These are phyloP conservation scores for Penicillium tannophilum DNA, from an alignment of 495 filamentous ascomycete genomes.

Conservation along the genomic window DNA sequence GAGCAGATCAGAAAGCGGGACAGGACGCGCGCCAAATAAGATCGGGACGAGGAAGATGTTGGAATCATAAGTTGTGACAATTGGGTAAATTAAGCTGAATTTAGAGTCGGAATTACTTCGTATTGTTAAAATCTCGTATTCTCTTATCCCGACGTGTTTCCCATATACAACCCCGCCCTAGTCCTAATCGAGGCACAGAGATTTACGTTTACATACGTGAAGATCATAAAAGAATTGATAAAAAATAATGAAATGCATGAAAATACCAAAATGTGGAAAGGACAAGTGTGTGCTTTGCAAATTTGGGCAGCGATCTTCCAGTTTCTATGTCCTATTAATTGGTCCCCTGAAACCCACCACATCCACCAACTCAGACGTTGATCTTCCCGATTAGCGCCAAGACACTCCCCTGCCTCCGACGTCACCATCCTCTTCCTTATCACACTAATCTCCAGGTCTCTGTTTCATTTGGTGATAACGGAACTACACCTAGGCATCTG, in stretches of 20 bases:
- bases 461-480: not conserved
- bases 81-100: too few species aligned
- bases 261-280: not conserved
- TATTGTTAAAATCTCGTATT: not conserved
- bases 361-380: not conserved
- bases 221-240: constrained; percentile 7
- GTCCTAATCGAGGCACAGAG: not conserved
- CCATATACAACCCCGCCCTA: not conserved
- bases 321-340: too few species aligned
- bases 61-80: constrained; percentile 1
- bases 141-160: not conserved
- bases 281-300: not conserved
- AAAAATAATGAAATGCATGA: not conserved
- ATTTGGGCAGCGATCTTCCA: not conserved
- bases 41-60: not conserved
- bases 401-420: constrained; percentile 26
- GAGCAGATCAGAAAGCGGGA: constrained; percentile 44
- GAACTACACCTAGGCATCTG: not conserved
- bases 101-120: not conserved
- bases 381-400: constrained; percentile 3
- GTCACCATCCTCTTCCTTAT: constrained; percentile 20
- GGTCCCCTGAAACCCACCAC: not conserved
- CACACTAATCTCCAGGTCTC: not conserved
- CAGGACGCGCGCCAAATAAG: constrained; percentile 32
- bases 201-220: too few species aligned